Conservation (phyloP, 108 stramenopile genomes). For the Cyclotella atomus region DNA sequence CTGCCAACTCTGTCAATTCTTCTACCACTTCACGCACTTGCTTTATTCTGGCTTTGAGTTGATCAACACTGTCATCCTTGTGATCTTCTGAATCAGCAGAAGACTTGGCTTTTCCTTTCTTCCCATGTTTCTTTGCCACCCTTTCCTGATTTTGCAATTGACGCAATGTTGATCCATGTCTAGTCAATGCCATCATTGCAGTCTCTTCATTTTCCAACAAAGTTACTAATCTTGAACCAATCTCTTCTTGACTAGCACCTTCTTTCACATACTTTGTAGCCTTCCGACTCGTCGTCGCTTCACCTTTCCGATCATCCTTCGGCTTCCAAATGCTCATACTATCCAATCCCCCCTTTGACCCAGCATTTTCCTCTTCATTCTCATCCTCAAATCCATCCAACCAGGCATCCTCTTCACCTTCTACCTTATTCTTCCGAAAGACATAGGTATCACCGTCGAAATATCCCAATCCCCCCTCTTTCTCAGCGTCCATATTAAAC, state of each 20-base stretch:
- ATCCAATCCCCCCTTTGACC: conserved; percentile 34
- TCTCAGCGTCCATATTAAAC: conserved; percentile 84
- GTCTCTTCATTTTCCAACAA: conserved; percentile 65
- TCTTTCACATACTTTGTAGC: conserved; percentile 32
- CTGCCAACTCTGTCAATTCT: conserved; percentile 70
- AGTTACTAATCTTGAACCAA: conserved; percentile 54
- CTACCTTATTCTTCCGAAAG: conserved; percentile 61
- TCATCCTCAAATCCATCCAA: conserved; percentile 59
- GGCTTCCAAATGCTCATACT: conserved; percentile 43
- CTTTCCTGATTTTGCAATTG: conserved; percentile 25
- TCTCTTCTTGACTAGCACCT: conserved; percentile 23
- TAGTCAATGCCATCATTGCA: conserved; percentile 60
- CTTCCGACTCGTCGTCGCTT: conserved; percentile 7
- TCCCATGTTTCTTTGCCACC: conserved; percentile 29
- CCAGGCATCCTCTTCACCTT: conserved; percentile 85
- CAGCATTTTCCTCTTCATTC: conserved; percentile 42
- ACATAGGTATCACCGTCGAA: conserved; percentile 90
- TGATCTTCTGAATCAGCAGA: conserved; percentile 7
- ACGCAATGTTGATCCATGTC: conserved; percentile 60
- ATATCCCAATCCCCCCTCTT: conserved; percentile 79
- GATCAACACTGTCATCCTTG: conserved; percentile 10
- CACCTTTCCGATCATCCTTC: neutral
- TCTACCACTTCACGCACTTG: conserved; percentile 47
- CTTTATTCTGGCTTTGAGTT: conserved; percentile 25
- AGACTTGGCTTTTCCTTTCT: conserved; percentile 36